Conservation (phyloP, 176 grass and related monocot genomes). For the Raddia distichophylla region DNA sequence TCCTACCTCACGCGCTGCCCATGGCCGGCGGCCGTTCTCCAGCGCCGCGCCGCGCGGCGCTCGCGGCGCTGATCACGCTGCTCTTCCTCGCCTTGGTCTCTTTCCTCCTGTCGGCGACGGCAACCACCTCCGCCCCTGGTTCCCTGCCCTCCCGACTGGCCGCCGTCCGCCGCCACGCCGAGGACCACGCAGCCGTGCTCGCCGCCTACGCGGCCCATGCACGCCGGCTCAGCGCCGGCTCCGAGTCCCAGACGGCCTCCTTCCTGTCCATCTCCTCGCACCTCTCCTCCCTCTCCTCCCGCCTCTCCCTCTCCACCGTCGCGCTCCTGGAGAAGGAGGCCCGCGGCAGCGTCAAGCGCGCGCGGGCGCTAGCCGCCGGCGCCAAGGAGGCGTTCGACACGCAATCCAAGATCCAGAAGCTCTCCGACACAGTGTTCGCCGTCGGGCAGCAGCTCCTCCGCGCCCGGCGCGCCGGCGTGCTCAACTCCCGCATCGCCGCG, state of each 20-base stretch:
- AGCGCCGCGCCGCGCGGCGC: slow-evolving; percentile 39
- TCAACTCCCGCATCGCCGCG: slow-evolving; percentile 77
- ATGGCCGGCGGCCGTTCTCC: slow-evolving; percentile 73
- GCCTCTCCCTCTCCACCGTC: slow-evolving; percentile 54
- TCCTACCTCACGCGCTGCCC: slow-evolving; percentile 11
- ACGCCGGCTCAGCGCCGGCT: slow-evolving; percentile 61
- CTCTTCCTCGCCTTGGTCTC: slow-evolving; percentile 56
- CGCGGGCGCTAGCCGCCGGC: slow-evolving; percentile 67
- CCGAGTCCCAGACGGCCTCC: slow-evolving; percentile 51
- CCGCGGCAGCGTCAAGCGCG: slow-evolving; percentile 71
- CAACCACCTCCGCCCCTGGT: slow-evolving; percentile 1
- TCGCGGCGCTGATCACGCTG: slow-evolving; percentile 59
- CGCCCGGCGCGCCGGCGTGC: slow-evolving; percentile 59
- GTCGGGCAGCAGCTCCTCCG: slow-evolving; percentile 81
- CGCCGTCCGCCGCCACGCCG: slow-evolving; percentile 63
- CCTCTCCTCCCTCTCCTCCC: slow-evolving; percentile 66
- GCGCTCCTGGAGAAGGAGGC: slow-evolving; percentile 60
- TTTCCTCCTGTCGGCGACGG: slow-evolving; percentile 45
- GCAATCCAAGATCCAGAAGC: slow-evolving; percentile 88
- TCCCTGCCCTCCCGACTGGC: slow-evolving; percentile 51
- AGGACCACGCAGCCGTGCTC: slow-evolving; percentile 80
- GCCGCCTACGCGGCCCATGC: slow-evolving; percentile 72
- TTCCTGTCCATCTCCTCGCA: slow-evolving; percentile 68
- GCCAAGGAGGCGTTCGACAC: slow-evolving; percentile 92
- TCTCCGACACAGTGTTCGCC: slow-evolving; percentile 86